Evolutionary conservation across 2,329 filamentous ascomycete genomes (phyloP), one percentile per base, ranked within the genome.

Genomic region (Chaetomium olivaceum): DNA sequence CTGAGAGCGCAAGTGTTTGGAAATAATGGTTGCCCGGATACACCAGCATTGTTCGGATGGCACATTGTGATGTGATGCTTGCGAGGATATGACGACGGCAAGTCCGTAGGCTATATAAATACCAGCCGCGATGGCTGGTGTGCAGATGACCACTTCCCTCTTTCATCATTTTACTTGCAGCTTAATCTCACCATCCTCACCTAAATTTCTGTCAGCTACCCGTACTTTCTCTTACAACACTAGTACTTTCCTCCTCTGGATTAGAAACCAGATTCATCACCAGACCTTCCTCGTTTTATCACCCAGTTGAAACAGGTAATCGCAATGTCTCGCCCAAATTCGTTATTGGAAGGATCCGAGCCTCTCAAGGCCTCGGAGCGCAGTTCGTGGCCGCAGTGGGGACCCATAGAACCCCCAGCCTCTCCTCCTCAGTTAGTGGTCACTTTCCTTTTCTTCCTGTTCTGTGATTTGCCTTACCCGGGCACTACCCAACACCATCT

Each of bases 1-100:
- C 77, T 0, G 76, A 78, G 63, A 84, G 78, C 8, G 77, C 80
- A 1, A 84, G 82, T 58, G 77, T 82, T 4, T 84, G 81, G 81
- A 83, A 82, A 67, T 73, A 60, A 70, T 36, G 33, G 8, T 2
- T 27, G 16, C 16, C 7, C 19, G 14, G 1, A 19, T 12, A 8
- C 29, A 55, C 36, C 31, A 33, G 31, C 31, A 7, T 11, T 11
- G 31, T 33, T 33, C 9, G 31, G 31, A 33, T 33, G 6, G 31
- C 9, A 33, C 31, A 11, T 4, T 33, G 9, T 33, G 27, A 29
- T 29, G 33, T 14, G 14, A 43, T 3, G 14, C 14, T 16, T 43
- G 14, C 14, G 14, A 19, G 14, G 12, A 43, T 4, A 43, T 43
- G 14, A 19, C 36, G 14, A 19, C 36, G 19, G 5, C 36, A 19